Base-by-base conservation (phyloP, 2,329 filamentous ascomycete species). In the Sordariomycetes sp. region DNA sequence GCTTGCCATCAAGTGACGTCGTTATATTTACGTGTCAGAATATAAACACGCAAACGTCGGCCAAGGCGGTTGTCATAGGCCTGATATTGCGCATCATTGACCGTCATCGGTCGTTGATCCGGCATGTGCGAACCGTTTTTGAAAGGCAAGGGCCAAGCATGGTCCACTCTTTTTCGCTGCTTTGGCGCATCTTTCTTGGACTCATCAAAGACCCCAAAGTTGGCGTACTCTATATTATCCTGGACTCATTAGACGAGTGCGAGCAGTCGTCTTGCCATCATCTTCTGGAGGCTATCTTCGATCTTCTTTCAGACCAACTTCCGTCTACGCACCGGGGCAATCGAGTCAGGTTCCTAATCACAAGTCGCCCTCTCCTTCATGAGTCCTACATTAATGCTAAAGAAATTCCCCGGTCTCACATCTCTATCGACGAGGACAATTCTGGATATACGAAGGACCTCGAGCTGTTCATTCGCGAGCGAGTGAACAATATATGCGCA, bases 191-290 rank as follows among this genome's bases (percentile, higher is more conserved):
- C 17, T 60, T 60, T 36, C 27, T 49, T 11, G 46, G 42, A 17
- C 51, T 59, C 31, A 36, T 49, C 10, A 42, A 36, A 6, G 53
- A 60, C 32, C 49, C 43, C 4, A 49, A 45, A 28, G 38, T 33
- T 18, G 49, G 50, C 4, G 19, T 46, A 7, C 29, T 58, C 10
- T 49, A 41, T 24, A 37, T 61, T 20, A 52, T 61, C 14, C 43
- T 61, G 19, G 57, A 63, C 37, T 56, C 54, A 6, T 45, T 63
- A 33, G 58, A 61, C 44, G 57, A 61, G 39, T 60, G 57, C 36
- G 56, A 59, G 32, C 39, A 44, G 12, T 18, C 21, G 20, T 49
- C 46, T 11, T 39, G 50, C 32, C 34, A 40, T 5, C 32, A 43
- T 8, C 45, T 58, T 14, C 40, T 57, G 7, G 36, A 46, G 8